phyloP scores from a whole-genome alignment of 1,139 yeast genomes.

The Nakaseomyces delphensis region DNA sequence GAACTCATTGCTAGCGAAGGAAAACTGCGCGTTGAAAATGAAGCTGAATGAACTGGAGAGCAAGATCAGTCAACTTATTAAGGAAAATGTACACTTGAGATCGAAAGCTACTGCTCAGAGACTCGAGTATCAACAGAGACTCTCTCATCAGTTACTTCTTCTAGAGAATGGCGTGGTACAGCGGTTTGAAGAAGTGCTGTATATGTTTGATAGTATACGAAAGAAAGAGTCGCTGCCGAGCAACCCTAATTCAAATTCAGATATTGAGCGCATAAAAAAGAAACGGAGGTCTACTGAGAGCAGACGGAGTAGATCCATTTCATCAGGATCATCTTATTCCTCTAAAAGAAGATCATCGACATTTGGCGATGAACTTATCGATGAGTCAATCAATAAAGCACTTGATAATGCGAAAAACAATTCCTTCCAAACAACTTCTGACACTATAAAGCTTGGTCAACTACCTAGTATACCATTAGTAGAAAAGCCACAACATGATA shows the following conservation, averaged over 20 bases:
- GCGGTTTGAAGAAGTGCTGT: constrained; percentile 40
- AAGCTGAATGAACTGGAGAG: constrained; percentile 45
- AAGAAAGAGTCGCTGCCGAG: constrained; percentile 31
- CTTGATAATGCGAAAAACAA: neutral
- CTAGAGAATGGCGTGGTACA: constrained; percentile 39
- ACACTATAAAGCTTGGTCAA: neutral
- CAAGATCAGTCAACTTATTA: constrained; percentile 39
- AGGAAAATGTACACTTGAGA: constrained; percentile 39
- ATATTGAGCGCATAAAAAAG: neutral
- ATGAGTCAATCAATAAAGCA: constrained; percentile 1
- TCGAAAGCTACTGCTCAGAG: constrained; percentile 32
- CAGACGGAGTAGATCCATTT: constrained; percentile 2
- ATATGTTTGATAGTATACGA: constrained; percentile 35
- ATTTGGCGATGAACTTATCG: constrained; percentile 2
- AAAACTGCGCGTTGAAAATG: constrained; percentile 43
- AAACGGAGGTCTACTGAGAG: neutral
- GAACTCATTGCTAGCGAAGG: constrained; percentile 48
- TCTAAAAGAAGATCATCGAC: constrained; percentile 3
- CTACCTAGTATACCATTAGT: neutral
- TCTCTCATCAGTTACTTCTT: constrained; percentile 32
- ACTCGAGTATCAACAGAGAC: constrained; percentile 28
- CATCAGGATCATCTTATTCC: constrained; percentile 1
- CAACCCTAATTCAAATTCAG: neutral
- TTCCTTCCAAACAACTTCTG: neutral
- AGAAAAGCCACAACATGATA: constrained; percentile 10